Evolutionary conservation across 2,329 filamentous ascomycete genomes (phyloP).

Genomic region (Cladophialophora chaetospira): DNA sequence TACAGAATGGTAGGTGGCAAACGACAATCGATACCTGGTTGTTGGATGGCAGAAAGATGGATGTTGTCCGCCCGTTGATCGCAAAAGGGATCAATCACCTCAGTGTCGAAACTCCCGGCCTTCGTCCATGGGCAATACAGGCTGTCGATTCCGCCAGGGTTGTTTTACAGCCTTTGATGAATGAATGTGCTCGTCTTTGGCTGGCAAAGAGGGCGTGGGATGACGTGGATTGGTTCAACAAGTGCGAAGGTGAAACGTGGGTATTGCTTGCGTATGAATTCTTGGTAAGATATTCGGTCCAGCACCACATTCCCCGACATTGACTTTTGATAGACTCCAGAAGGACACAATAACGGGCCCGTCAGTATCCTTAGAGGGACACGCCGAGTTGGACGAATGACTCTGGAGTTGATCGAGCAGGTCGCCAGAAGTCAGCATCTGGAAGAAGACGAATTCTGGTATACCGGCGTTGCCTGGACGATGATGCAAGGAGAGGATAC

Average conservation of each 20-base stretch:
- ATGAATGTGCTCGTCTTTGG: slow-evolving; percentile 4
- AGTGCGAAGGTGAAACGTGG: slow-evolving; percentile 3
- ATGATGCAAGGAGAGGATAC: slow-evolving; percentile 17
- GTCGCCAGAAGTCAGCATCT: slow-evolving; percentile 10
- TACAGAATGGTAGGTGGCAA: slow-evolving; percentile 3
- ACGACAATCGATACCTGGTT: slow-evolving; percentile 2
- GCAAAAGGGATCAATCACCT: background rate
- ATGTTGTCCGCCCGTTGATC: background rate
- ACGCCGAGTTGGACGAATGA: slow-evolving; percentile 5
- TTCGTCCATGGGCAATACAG: slow-evolving; percentile 2
- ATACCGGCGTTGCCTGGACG: slow-evolving; percentile 17
- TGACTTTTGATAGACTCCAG: background rate
- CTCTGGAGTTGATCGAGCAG: slow-evolving; percentile 9
- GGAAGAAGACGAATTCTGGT: slow-evolving; percentile 16
- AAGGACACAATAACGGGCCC: background rate
- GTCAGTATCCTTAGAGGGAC: slow-evolving; percentile 4
- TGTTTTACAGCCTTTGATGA: slow-evolving; percentile 2
- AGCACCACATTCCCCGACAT: background rate
- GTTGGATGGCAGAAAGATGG: background rate
- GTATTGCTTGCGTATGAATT: slow-evolving; percentile 7
- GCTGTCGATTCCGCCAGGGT: background rate
- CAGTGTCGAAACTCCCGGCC: background rate
- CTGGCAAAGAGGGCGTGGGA: slow-evolving; percentile 2
- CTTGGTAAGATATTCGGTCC: background rate
- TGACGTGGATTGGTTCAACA: slow-evolving; percentile 6